Percentiles rank a stretch among this genome's conserved stretches.
These are phyloP conservation scores for Saccharomycopsis hybrid DNA, from an alignment of 1,139 yeast species.

Conservation along the genomic window DNA sequence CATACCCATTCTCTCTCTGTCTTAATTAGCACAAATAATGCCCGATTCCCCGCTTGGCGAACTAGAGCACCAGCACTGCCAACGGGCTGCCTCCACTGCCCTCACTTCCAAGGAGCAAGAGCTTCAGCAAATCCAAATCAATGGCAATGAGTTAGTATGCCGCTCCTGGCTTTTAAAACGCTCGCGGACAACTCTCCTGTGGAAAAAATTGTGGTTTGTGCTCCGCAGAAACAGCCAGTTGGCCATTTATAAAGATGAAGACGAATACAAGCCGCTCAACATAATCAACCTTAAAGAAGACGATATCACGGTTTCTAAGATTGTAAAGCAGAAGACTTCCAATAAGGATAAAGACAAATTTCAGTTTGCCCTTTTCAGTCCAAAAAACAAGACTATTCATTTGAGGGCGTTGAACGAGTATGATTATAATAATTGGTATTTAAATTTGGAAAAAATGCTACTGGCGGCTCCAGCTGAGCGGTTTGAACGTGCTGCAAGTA, in stretches of 20 bases:
- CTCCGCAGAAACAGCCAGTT: constrained; percentile 46
- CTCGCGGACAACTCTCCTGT: constrained; percentile 25
- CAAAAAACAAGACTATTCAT: constrained; percentile 35
- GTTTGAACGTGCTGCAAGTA: background rate
- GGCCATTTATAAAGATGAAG: constrained; percentile 50
- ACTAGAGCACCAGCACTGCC: no score
- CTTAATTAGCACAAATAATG: no score
- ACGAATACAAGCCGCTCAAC: constrained; percentile 48
- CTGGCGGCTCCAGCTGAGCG: constrained; percentile 3
- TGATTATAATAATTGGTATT: constrained; percentile 39
- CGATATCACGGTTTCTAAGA: constrained; percentile 33
- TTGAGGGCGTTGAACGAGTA: constrained; percentile 34
- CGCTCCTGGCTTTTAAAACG: constrained; percentile 17
- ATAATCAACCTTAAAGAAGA: constrained; percentile 35
- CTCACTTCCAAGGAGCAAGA: background rate
- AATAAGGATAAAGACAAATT: constrained; percentile 6
- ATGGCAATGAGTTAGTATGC: constrained; percentile 20
- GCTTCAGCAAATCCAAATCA: constrained; percentile 15
- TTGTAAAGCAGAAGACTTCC: constrained; percentile 31
- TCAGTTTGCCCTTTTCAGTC: constrained; percentile 20
- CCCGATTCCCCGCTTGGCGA: no score
- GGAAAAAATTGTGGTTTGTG: constrained; percentile 55
- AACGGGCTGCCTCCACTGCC: background rate
- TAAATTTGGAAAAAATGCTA: constrained; percentile 30
- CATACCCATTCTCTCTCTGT: no score